Evolutionary conservation across 495 filamentous ascomycete genomes (phyloP).

Genomic region (Ramalina peruviana): DNA sequence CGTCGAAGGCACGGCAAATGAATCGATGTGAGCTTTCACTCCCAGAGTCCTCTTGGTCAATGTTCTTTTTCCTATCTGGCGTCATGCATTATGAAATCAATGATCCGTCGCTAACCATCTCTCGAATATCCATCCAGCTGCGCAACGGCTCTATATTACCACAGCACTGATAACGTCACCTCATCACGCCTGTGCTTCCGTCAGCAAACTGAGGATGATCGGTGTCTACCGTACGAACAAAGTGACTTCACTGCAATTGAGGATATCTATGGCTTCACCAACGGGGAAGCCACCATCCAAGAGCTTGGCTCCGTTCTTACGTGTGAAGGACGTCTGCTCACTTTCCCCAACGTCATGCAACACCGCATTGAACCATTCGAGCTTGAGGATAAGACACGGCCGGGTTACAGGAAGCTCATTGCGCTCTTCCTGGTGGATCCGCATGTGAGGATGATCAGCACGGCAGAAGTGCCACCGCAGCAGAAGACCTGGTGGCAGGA

Average conservation of each 20-base stretch:
- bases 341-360: conserved; percentile 25
- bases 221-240: conserved; percentile 18
- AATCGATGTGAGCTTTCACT: conserved; percentile 16
- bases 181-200: conserved; percentile 38
- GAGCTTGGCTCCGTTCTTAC: conserved; percentile 24
- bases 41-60: not conserved
- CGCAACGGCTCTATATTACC: conserved; percentile 48
- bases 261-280: conserved; percentile 18
- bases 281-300: conserved; percentile 18
- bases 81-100: too few species aligned
- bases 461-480: conserved; percentile 43
- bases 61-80: not conserved
- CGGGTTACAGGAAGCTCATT: conserved; percentile 41
- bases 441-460: conserved; percentile 31
- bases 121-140: conserved; percentile 24
- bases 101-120: not conserved
- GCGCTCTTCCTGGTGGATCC: conserved; percentile 47
- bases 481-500: conserved; percentile 26
- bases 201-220: conserved; percentile 16
- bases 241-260: conserved; percentile 20
- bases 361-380: conserved; percentile 37
- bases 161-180: conserved; percentile 47
- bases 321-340: conserved; percentile 18
- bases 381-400: conserved; percentile 32
- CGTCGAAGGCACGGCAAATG: conserved; percentile 35